phyloP scores from a whole-genome alignment of 257 asterid species.

The Nicotiana sylvestris region DNA sequence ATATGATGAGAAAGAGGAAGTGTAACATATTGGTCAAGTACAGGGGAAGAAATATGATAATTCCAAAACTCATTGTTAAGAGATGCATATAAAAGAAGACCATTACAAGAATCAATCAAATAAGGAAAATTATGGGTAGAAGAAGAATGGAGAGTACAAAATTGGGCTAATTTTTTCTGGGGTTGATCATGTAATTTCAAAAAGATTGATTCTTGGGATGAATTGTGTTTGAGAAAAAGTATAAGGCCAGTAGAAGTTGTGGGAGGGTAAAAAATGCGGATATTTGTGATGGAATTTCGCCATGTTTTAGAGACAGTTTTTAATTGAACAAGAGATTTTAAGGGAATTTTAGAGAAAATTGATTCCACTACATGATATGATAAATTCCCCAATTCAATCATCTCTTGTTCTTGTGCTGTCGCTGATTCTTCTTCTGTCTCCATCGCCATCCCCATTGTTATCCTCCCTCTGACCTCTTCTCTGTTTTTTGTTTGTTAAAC shows the following conservation, averaged over 20 bases:
- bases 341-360: slow-evolving; percentile 20
- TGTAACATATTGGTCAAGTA: not conserved
- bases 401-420: not conserved
- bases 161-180: not conserved
- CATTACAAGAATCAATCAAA: slow-evolving; percentile 19
- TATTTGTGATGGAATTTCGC: slow-evolving; percentile 12
- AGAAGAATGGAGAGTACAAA: not conserved
- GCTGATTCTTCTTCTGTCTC: not conserved
- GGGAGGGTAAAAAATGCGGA: slow-evolving; percentile 17
- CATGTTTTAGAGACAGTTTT: slow-evolving; percentile 19
- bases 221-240: not conserved
- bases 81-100: slow-evolving; percentile 17
- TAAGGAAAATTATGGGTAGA: not conserved
- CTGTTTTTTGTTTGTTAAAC: not conserved
- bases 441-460: not conserved
- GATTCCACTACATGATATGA: not conserved
- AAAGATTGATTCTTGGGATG: slow-evolving; percentile 4
- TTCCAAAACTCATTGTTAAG: not conserved
- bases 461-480: not conserved
- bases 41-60: not conserved
- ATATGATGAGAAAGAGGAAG: slow-evolving; percentile 17
- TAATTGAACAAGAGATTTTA: slow-evolving; percentile 14
- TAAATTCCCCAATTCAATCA: slow-evolving; percentile 5
- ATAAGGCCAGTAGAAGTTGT: slow-evolving; percentile 14
- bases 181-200: slow-evolving; percentile 3